These are phyloP conservation scores for Scenedesmus sp. DNA, from an alignment of 163 green algal species.

Conservation along the genomic window DNA sequence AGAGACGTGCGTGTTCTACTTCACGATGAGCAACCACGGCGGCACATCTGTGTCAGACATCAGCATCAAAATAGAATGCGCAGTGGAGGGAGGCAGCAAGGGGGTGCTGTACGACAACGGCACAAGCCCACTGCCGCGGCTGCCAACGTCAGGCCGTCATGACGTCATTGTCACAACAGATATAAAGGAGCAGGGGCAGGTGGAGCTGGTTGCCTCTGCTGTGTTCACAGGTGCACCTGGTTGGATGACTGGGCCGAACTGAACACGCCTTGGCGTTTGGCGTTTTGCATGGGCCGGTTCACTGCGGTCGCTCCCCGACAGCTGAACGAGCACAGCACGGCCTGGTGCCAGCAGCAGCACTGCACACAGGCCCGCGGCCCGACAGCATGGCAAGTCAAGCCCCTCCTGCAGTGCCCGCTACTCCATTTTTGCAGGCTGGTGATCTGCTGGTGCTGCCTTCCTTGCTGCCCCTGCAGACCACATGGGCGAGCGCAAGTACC, in stretches of 20 bases:
- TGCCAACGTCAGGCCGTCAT: constrained; percentile 10
- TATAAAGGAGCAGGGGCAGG: constrained; percentile 33
- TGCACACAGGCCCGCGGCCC: too few species aligned
- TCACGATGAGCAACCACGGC: constrained; percentile 36
- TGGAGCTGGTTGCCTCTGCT: constrained; percentile 34
- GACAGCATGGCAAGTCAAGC: neutral
- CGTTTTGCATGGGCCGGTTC: neutral
- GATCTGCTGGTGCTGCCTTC: neutral
- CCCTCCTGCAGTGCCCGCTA: neutral
- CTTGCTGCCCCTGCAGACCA: constrained; percentile 4
- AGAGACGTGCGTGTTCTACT: constrained; percentile 40
- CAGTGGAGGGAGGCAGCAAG: constrained; percentile 17
- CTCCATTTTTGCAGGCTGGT: neutral
- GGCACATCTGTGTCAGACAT: neutral
- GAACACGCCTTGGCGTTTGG: neutral
- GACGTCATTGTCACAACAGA: constrained; percentile 36
- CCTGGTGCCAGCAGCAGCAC: neutral
- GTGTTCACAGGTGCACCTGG: constrained; percentile 41
- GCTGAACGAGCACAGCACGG: neutral
- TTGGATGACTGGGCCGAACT: too few species aligned
- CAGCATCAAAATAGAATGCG: constrained; percentile 25
- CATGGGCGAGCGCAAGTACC: constrained; percentile 46
- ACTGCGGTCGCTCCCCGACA: neutral
- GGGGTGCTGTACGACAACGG: constrained; percentile 42
- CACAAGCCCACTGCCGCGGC: constrained; percentile 11